These are phyloP conservation scores for Thermothielavioides terrestris DNA, from an alignment of 495 filamentous ascomycete species.

Conservation along the genomic window DNA sequence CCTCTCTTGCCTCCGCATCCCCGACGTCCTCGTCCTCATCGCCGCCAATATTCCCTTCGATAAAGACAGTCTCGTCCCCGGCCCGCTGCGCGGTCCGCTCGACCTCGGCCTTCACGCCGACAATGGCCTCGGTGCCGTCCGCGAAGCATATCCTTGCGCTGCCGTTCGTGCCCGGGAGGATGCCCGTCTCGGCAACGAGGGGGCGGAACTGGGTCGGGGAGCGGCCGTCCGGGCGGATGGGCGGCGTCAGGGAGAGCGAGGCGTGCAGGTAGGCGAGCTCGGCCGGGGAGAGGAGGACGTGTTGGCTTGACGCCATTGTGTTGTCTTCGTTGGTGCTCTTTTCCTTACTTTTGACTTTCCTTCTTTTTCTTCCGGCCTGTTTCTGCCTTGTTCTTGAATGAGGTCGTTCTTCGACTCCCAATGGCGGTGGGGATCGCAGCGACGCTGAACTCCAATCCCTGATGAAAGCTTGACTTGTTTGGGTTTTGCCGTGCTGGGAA, in stretches of 20 bases:
- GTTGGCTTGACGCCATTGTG: slow-evolving; percentile 34
- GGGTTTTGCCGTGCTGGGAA: not conserved
- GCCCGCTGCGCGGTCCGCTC: slow-evolving; percentile 51
- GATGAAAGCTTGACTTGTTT: not conserved
- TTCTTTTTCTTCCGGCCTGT: not conserved
- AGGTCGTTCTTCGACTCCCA: too few relatives aligned
- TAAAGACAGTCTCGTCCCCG: slow-evolving; percentile 17
- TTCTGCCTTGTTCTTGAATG: too few relatives aligned
- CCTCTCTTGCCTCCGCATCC: slow-evolving; percentile 14
- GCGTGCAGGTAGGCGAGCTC: slow-evolving; percentile 94
- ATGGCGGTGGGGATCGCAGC: too few relatives aligned
- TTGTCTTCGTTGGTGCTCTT: not conserved
- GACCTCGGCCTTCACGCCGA: slow-evolving; percentile 90
- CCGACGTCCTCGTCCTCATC: slow-evolving; percentile 13
- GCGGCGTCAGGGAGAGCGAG: slow-evolving; percentile 67
- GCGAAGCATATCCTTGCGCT: slow-evolving; percentile 89
- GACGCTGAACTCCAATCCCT: not conserved
- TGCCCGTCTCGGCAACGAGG: slow-evolving; percentile 76
- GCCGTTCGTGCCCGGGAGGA: slow-evolving; percentile 83
- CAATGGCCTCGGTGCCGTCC: slow-evolving; percentile 90
- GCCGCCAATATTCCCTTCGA: slow-evolving; percentile 18
- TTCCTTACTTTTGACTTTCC: not conserved
- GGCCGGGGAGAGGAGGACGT: slow-evolving; percentile 74
- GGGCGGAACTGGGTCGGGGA: slow-evolving; percentile 81
- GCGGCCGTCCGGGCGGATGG: slow-evolving; percentile 84